These are phyloP conservation scores for Turnera subulata DNA, from an alignment of 345 rosid genomes.

Conservation along the genomic window DNA sequence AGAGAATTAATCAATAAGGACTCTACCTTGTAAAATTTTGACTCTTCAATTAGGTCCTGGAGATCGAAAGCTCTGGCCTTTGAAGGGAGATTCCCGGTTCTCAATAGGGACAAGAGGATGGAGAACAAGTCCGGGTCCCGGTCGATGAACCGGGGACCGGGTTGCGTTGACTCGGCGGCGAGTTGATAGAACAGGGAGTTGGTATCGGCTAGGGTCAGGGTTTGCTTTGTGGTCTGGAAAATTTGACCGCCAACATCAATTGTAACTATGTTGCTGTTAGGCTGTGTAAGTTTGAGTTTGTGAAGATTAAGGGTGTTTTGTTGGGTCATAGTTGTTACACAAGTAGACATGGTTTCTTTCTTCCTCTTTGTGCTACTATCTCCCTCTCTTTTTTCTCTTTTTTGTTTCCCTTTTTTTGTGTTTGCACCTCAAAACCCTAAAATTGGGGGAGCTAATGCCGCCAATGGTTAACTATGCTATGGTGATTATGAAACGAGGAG, in stretches of 20 bases:
- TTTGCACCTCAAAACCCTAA: neutral
- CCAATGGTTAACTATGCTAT: too few species aligned
- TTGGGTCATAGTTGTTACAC: neutral
- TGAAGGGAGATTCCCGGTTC: constrained; percentile 77
- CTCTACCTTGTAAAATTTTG: constrained; percentile 67
- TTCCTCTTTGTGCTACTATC: too few species aligned
- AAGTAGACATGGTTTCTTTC: constrained; percentile 15
- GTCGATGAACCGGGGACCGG: constrained; percentile 54
- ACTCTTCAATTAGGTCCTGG: constrained; percentile 70
- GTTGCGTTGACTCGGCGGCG: constrained; percentile 39
- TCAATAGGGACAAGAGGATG: constrained; percentile 63
- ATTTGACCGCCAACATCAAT: constrained; percentile 76
- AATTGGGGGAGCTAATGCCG: neutral
- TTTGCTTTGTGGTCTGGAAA: constrained; percentile 78
- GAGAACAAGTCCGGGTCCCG: constrained; percentile 85
- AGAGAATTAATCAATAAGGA: constrained; percentile 48
- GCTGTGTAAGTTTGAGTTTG: neutral
- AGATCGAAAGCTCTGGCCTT: constrained; percentile 57
- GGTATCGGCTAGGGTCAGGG: constrained; percentile 60
- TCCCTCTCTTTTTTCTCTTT: too few species aligned
- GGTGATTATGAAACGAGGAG: too few species aligned
- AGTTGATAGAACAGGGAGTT: constrained; percentile 53
- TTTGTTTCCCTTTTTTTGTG: too few species aligned
- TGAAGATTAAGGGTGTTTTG: neutral
- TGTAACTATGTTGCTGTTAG: constrained; percentile 25